Percentiles rank a stretch among this genome's conserved stretches.
Evolutionary conservation across 2,329 filamentous ascomycete genomes (phyloP).

Genomic region (Cordyceps militaris): DNA sequence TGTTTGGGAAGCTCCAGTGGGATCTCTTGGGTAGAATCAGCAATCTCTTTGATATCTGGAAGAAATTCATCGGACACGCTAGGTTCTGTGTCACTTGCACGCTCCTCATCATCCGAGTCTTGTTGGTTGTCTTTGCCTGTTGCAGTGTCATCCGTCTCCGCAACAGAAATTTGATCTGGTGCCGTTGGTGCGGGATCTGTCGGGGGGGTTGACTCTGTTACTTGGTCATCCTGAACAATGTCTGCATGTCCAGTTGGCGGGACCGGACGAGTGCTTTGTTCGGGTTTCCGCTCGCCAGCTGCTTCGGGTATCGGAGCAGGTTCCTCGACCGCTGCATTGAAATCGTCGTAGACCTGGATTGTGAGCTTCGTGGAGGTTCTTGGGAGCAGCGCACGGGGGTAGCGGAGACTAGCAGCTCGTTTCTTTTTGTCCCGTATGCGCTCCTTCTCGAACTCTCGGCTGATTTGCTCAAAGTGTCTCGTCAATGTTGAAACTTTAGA

Average conservation of each 20-base stretch:
- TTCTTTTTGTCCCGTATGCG: constrained; percentile 78
- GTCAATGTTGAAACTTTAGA: constrained; percentile 86
- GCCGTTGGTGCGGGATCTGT: constrained; percentile 18
- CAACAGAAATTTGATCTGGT: constrained; percentile 21
- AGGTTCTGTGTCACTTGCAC: constrained; percentile 64
- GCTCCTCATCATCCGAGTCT: constrained; percentile 62
- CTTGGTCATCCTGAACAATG: constrained; percentile 14
- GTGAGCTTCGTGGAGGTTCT: constrained; percentile 90
- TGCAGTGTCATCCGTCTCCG: constrained; percentile 23
- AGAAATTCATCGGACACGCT: constrained; percentile 62
- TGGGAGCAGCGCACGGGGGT: constrained; percentile 72
- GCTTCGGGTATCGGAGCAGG: constrained; percentile 59
- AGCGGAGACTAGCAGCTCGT: constrained; percentile 65
- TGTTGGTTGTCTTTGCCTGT: constrained; percentile 38
- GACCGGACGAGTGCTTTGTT: constrained; percentile 16
- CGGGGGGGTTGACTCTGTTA: constrained; percentile 19
- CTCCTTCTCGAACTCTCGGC: constrained; percentile 93
- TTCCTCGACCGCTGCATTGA: constrained; percentile 86
- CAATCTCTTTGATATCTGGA: constrained; percentile 55
- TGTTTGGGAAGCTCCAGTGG: constrained; percentile 78
- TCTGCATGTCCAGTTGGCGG: neutral
- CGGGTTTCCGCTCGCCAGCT: constrained; percentile 22
- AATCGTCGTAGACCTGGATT: constrained; percentile 91
- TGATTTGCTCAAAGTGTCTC: constrained; percentile 93
- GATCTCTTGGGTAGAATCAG: constrained; percentile 53